Conservation (phyloP, 495 filamentous ascomycete species). For the Podospora australis region DNA sequence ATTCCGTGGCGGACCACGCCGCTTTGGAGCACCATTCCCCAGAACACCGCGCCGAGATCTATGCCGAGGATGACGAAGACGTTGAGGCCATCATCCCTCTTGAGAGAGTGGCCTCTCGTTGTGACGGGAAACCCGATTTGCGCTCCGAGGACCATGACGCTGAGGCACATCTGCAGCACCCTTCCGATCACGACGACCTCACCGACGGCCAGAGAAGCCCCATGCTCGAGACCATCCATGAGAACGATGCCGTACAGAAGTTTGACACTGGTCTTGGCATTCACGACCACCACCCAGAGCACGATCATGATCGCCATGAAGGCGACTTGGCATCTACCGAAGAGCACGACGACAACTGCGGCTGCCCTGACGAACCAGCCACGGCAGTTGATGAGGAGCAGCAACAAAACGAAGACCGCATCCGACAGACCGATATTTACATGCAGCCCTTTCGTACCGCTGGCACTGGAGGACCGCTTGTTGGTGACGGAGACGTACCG, state of each 20-base stretch:
- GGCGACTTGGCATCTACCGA: no score
- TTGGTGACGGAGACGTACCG: slow-evolving; percentile 2
- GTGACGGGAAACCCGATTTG: neutral
- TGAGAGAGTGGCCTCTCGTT: neutral
- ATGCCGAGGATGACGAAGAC: neutral
- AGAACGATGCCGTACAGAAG: neutral
- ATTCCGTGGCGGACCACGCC: neutral
- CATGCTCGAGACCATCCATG: neutral
- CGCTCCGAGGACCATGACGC: neutral
- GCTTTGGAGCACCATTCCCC: neutral
- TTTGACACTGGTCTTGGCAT: no score
- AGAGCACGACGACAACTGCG: neutral
- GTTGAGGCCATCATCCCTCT: neutral
- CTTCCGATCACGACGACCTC: no score
- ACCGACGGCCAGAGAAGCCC: no score
- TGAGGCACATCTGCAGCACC: neutral
- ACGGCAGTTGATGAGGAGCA: neutral
- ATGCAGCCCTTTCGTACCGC: slow-evolving; percentile 2
- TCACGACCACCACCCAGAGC: no score
- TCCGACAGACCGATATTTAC: no score
- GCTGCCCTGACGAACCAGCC: neutral
- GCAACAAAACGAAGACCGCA: no score
- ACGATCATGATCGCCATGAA: no score
- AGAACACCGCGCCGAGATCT: neutral
- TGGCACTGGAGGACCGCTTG: neutral